Evolutionary conservation across 2,329 filamentous ascomycete genomes (phyloP), one percentile per base, ranked within the genome.

Genomic region (Capronia americana): DNA sequence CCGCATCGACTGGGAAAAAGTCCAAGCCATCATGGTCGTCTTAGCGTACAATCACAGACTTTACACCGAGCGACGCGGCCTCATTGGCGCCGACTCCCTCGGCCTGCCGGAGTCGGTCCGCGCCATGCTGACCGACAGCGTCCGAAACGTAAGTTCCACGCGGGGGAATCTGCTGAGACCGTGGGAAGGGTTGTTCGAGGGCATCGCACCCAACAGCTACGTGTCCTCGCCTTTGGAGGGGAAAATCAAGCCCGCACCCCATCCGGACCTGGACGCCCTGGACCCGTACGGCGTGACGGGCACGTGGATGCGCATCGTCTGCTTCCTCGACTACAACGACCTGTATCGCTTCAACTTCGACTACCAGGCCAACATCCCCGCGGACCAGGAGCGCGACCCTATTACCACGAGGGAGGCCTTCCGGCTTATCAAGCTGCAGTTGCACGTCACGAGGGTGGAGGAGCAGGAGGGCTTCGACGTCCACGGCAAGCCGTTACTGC

Each of bases 1-100:
- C 60, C 77, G 78, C 4, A 88, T 92, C 0, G 90, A 94, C 76
- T 94, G 91, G 91, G 90, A 93, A 77, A 92, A 91, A 79, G 79
- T 93, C 11, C 91, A 93, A 77, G 88, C 89, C 8, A 85, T 92
- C 61, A 86, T 92, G 82, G 80, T 93, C 3, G 86, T 90, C 1
- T 77, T 93, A 3, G 85, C 85, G 3, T 83, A 85, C 73, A 92
- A 92, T 74, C 81, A 90, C 59, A 77, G 79, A 46, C 74, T 77
- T 10, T 84, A 86, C 70, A 68, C 55, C 1, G 66, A 72, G 41
- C 69, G 70, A 14, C 64, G 65, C 5, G 57, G 58, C 2, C 55
- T 53, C 23, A 46, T 44, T n/a, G 50, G 24, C 20, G 41, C 53
- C 8, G 60, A 62, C 51, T 56, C 44, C 20, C 34, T 57, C 44